phyloP scores from a whole-genome alignment of 2,329 filamentous ascomycete genomes.

The Graphilbum fragrans region DNA sequence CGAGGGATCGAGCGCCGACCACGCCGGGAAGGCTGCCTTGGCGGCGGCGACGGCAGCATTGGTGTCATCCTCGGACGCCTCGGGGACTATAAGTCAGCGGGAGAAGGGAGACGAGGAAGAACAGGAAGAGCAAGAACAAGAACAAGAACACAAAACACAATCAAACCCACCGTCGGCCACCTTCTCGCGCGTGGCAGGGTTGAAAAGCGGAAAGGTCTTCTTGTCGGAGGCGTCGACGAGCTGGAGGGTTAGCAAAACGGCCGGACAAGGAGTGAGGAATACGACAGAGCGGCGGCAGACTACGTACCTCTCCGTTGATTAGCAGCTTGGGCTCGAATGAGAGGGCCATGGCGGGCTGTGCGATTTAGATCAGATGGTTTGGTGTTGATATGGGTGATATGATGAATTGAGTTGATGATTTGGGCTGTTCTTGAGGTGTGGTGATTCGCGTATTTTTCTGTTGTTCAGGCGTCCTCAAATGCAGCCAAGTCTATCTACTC shows the following conservation, averaged over 20 bases:
- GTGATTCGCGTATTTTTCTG: too few relatives aligned
- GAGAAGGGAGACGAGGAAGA: not conserved
- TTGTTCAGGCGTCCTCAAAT: too few relatives aligned
- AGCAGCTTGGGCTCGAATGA: slow-evolving; percentile 26
- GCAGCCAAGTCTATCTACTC: too few relatives aligned
- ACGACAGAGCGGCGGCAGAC: not conserved
- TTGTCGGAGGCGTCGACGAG: slow-evolving; percentile 31
- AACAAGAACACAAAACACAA: not conserved
- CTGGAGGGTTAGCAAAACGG: slow-evolving; percentile 11
- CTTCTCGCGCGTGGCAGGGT: slow-evolving; percentile 26
- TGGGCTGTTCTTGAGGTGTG: too few relatives aligned
- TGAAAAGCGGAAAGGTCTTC: slow-evolving; percentile 30
- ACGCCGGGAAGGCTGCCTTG: slow-evolving; percentile 29
- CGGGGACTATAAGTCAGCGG: slow-evolving; percentile 20
- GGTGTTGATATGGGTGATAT: too few relatives aligned
- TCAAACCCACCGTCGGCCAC: slow-evolving; percentile 19
- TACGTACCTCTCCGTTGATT: slow-evolving; percentile 34
- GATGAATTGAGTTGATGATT: too few relatives aligned
- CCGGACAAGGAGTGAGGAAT: too few relatives aligned
- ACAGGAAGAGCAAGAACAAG: not conserved
- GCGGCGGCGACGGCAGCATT: slow-evolving; percentile 30
- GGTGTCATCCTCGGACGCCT: slow-evolving; percentile 30
- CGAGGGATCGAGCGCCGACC: slow-evolving; percentile 26
- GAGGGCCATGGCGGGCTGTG: slow-evolving; percentile 4
- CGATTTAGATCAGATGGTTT: too few relatives aligned